These are phyloP conservation scores for Bacterosira constricta DNA, from an alignment of 108 stramenopile genomes.

Conservation along the genomic window DNA sequence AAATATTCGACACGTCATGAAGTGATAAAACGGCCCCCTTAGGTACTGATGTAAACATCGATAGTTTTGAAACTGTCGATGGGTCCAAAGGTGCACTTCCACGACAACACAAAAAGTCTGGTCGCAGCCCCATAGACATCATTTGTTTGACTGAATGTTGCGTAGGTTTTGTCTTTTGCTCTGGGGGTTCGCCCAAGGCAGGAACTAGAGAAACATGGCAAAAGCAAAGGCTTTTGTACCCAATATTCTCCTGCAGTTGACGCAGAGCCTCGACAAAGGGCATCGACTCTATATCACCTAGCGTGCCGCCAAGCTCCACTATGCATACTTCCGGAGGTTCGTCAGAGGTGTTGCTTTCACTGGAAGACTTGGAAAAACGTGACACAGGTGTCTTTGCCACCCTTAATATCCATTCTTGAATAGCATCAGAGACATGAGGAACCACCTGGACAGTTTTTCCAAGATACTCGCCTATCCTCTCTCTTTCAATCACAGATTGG, in stretches of 20 bases:
- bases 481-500: constrained; percentile 90
- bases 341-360: constrained; percentile 29
- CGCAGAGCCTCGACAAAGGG: constrained; percentile 65
- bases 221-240: constrained; percentile 72
- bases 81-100: constrained; percentile 51
- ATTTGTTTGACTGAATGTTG: constrained; percentile 64
- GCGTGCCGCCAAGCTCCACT: constrained; percentile 86
- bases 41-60: constrained; percentile 72
- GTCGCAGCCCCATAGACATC: constrained; percentile 63
- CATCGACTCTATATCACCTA: constrained; percentile 85
- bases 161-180: constrained; percentile 64
- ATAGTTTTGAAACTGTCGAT: constrained; percentile 53
- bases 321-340: constrained; percentile 84
- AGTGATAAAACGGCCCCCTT: constrained; percentile 66
- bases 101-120: constrained; percentile 75
- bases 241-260: constrained; percentile 58
- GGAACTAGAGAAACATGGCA: constrained; percentile 73
- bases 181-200: constrained; percentile 41
- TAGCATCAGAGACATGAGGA: constrained; percentile 90
- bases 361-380: constrained; percentile 18
- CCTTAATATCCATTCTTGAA: constrained; percentile 87
- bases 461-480: constrained; percentile 96
- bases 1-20: constrained; percentile 88
- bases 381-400: constrained; percentile 80
- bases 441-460: constrained; percentile 99